A percentile compares a stretch with the other conserved stretches of the same genome.
phyloP scores from a whole-genome alignment of 495 filamentous ascomycete species.

The Geopyxis carbonaria region DNA sequence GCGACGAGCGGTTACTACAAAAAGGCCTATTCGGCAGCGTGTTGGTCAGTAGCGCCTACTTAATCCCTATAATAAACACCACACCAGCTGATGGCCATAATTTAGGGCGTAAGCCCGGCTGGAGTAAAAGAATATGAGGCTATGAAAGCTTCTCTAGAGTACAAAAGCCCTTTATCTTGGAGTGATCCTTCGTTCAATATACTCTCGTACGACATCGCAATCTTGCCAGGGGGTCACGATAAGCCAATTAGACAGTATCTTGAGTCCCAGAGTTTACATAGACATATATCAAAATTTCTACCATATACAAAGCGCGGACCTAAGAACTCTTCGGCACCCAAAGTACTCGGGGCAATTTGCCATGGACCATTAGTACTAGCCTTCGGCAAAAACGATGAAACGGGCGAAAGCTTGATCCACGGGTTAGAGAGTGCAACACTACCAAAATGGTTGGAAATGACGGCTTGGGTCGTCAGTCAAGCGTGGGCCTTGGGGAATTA shows the following conservation, averaged over 20 bases:
- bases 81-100: too few relatives aligned
- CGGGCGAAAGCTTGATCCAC: constrained; percentile 5
- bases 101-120: too few relatives aligned
- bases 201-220: constrained; percentile 9
- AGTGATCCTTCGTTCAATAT: constrained; percentile 9
- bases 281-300: constrained; percentile 1
- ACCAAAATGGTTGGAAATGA: constrained; percentile 17
- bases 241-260: constrained; percentile 20
- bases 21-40: constrained; percentile 8
- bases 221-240: constrained; percentile 16
- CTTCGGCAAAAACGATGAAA: constrained; percentile 2
- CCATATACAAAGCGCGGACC: constrained; percentile 1
- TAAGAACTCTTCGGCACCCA: not conserved
- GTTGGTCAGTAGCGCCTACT: too few relatives aligned
- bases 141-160: constrained; percentile 11
- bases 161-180: constrained; percentile 9
- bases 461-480: constrained; percentile 15
- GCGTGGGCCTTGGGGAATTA: constrained; percentile 17
- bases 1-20: constrained; percentile 9
- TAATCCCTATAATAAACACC: too few relatives aligned
- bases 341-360: constrained; percentile 17
- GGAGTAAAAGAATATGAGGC: too few relatives aligned
- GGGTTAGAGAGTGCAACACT: constrained; percentile 17
- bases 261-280: constrained; percentile 12
- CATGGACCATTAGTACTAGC: constrained; percentile 15